phyloP scores from a whole-genome alignment of 1,284 basidiomycete genomes.

The Cystobasidium slooffiae region DNA sequence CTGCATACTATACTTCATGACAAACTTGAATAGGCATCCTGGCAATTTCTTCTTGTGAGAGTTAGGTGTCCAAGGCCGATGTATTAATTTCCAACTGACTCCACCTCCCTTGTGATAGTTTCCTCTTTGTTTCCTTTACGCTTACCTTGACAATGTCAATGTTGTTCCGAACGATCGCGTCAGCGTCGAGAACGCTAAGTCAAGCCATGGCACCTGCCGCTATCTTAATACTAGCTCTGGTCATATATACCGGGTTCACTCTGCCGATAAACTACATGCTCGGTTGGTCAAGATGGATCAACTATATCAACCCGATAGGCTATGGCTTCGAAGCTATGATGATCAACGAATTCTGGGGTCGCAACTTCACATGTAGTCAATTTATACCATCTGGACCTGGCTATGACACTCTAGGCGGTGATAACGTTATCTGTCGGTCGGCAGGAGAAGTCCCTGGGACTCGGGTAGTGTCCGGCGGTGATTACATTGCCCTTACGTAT shows the following conservation, averaged over 20 bases:
- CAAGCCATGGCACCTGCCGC: slow-evolving; percentile 68
- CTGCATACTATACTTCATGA: slow-evolving; percentile 70
- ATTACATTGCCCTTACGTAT: slow-evolving; percentile 67
- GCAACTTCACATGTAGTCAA: slow-evolving; percentile 51
- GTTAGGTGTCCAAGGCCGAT: no score
- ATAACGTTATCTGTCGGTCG: no score
- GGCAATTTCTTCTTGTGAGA: slow-evolving; percentile 72
- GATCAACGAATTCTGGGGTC: slow-evolving; percentile 65
- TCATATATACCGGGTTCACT: slow-evolving; percentile 61
- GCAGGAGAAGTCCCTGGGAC: no score
- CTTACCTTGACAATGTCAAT: slow-evolving; percentile 68
- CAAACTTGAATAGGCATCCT: slow-evolving; percentile 62
- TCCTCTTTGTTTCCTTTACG: slow-evolving; percentile 65
- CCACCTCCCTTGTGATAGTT: no score
- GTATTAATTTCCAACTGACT: no score
- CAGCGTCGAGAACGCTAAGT: slow-evolving; percentile 63
- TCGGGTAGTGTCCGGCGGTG: slow-evolving; percentile 62
- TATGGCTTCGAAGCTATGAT: slow-evolving; percentile 59
- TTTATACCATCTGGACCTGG: slow-evolving; percentile 57
- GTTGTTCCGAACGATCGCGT: slow-evolving; percentile 66
- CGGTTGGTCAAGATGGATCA: slow-evolving; percentile 55
- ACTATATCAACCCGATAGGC: no score
- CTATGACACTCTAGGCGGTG: slow-evolving; percentile 58
- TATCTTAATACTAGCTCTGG: slow-evolving; percentile 60
- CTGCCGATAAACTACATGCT: slow-evolving; percentile 56